A percentile compares a stretch with the other conserved stretches of the same genome.
Conservation (phyloP, 2,329 filamentous ascomycete species). For the Tolypocladium pustulatum region DNA sequence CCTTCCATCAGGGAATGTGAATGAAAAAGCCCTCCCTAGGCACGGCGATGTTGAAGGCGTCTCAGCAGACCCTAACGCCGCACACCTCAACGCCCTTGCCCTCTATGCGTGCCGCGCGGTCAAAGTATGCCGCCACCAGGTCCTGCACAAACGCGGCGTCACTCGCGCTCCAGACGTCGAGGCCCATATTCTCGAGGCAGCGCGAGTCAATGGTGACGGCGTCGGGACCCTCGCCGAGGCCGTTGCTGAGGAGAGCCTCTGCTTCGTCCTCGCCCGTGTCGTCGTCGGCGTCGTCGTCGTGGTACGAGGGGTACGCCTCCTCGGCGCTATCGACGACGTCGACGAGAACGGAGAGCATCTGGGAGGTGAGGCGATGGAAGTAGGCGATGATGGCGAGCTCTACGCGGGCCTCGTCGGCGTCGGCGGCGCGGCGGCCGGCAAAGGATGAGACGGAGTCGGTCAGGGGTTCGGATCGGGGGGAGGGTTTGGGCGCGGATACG, state of each 20-base stretch:
- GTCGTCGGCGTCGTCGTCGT: slow-evolving; percentile 23
- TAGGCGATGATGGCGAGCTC: slow-evolving; percentile 71
- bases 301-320: slow-evolving; percentile 25
- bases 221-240: slow-evolving; percentile 16
- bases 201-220: slow-evolving; percentile 50
- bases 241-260: slow-evolving; percentile 11
- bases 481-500: slow-evolving; percentile 18
- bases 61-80: slow-evolving; percentile 56
- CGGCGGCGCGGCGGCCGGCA: slow-evolving; percentile 22
- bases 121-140: slow-evolving; percentile 56
- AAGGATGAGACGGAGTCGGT: slow-evolving; percentile 35
- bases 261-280: slow-evolving; percentile 15
- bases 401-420: slow-evolving; percentile 34
- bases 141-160: slow-evolving; percentile 61
- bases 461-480: slow-evolving; percentile 22
- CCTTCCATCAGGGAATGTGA: neutral
- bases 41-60: too few relatives aligned
- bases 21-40: too few relatives aligned
- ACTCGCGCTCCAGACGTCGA: slow-evolving; percentile 65
- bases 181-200: slow-evolving; percentile 59
- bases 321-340: slow-evolving; percentile 45
- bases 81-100: slow-evolving; percentile 65
- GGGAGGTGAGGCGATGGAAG: slow-evolving; percentile 65
- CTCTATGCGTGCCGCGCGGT: slow-evolving; percentile 50
- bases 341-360: slow-evolving; percentile 51